Evolutionary conservation across 2,329 filamentous ascomycete genomes (phyloP), one percentile per base, ranked within the genome.

Genomic region (Hirsutella rhossiliensis): DNA sequence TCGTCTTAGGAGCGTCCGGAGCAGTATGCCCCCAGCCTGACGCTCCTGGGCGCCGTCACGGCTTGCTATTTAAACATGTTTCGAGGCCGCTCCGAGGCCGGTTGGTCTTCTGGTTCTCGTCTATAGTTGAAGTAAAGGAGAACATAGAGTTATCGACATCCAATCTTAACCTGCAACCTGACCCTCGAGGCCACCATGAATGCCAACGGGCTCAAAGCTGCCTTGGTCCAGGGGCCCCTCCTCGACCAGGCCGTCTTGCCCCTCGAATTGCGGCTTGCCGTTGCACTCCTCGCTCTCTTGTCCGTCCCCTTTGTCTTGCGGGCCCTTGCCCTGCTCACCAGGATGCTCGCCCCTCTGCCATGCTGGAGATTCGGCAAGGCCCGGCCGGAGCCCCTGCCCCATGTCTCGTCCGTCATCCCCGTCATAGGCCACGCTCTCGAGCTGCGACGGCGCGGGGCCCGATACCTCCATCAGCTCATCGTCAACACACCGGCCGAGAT

Each of bases 381-480:
- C 27, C 17, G 9, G 4, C 11, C 13, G 9, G n/a, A 15, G 18
- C 38, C 48, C 11, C 44, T 56, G 4, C 55, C 54, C 1, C 49
- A 47, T 12, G 43, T 57, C 1, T 48, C 50, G 2, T 47, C 52
- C 3, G 5, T 47, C 11, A 45, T 58, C 38, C 56, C 56, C 7
- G 55, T 47, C 43, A 17, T 58, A 8, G 56, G 56, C 5, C 56
- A 58, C 29, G 48, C 56, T 27, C 44, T 56, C 29, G 50, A 51
- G 0, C 48, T 58, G 8, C 52, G 50, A 23, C 48, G 47, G 3
- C 47, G 56, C 38, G 57, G 54, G 29, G 49, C 47, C 12, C 56
- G 56, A 28, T 56, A 58, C 29, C 38, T 58, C 39, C 56, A 58
- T 41, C 37, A 45, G 11, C 50, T 58, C 20, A 52, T 58, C 47